These are phyloP conservation scores for Solanum chmielewskii DNA, from an alignment of 257 asterid genomes.

Conservation along the genomic window DNA sequence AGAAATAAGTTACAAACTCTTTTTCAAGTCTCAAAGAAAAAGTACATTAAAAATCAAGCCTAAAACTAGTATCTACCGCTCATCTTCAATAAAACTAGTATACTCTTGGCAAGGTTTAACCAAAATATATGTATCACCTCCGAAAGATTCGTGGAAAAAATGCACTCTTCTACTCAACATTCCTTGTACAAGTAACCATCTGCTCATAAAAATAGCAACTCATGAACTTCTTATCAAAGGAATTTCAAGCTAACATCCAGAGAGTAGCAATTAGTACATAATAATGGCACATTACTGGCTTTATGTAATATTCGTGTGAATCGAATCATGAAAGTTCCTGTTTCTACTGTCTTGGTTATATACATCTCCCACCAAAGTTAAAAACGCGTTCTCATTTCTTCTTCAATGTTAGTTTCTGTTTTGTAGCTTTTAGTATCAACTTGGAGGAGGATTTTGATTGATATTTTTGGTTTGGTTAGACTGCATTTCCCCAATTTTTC, in stretches of 20 bases:
- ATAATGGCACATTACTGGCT: background rate
- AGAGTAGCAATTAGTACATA: background rate
- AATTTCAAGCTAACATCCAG: background rate
- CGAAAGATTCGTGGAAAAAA: background rate
- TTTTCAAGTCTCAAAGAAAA: background rate
- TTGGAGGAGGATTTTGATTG: background rate
- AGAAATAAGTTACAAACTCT: background rate
- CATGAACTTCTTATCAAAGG: background rate
- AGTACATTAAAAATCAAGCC: background rate
- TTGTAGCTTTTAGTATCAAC: background rate
- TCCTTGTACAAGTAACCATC: constrained; percentile 14
- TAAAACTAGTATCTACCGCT: background rate
- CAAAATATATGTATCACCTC: background rate
- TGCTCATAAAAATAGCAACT: constrained; percentile 4
- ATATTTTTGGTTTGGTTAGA: background rate
- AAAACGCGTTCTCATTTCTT: background rate
- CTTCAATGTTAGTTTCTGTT: background rate
- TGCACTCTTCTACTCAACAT: constrained; percentile 9
- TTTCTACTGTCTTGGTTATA: background rate
- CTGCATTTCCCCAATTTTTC: background rate
- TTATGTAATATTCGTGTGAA: background rate
- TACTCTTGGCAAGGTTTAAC: background rate
- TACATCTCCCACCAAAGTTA: background rate
- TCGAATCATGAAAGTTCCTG: background rate
- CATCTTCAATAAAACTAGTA: background rate